A percentile compares a stretch with the other conserved stretches of the same genome.
phyloP scores from a whole-genome alignment of 139 green algal genomes.

The Picochlorum costavermella region DNA sequence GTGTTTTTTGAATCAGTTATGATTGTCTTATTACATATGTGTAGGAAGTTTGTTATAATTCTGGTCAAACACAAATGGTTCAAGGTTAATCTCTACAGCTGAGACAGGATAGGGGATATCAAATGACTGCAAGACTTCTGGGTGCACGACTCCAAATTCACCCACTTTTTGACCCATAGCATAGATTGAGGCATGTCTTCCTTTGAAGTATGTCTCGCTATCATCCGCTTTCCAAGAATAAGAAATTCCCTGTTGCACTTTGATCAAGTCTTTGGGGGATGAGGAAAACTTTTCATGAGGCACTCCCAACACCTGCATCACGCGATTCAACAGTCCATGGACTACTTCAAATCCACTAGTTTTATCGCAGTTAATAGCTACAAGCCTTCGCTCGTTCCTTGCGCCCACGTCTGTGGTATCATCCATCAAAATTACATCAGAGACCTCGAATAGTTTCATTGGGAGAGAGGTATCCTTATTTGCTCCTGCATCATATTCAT shows the following conservation, averaged over 20 bases:
- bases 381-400: slow-evolving; percentile 77
- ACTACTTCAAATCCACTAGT: slow-evolving; percentile 85
- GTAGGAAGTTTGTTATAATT: slow-evolving; percentile 37
- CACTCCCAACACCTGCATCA: slow-evolving; percentile 91
- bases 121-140: slow-evolving; percentile 72
- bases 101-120: slow-evolving; percentile 82
- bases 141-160: slow-evolving; percentile 91
- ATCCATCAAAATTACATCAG: slow-evolving; percentile 70
- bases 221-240: slow-evolving; percentile 65
- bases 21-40: neutral
- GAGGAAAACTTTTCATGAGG: slow-evolving; percentile 23
- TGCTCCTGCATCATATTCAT: slow-evolving; percentile 20
- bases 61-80: slow-evolving; percentile 88
- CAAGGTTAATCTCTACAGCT: slow-evolving; percentile 89
- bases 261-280: neutral
- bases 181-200: slow-evolving; percentile 47
- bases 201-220: slow-evolving; percentile 78
- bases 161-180: slow-evolving; percentile 48
- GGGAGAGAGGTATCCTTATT: slow-evolving; percentile 90
- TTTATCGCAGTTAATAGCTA: slow-evolving; percentile 74
- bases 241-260: slow-evolving; percentile 17
- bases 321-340: slow-evolving; percentile 90
- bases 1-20: neutral
- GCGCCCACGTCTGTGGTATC: slow-evolving; percentile 60
- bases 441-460: slow-evolving; percentile 90